Conservation (phyloP, 139 green algal species). For the Volvox reticuliferus region DNA sequence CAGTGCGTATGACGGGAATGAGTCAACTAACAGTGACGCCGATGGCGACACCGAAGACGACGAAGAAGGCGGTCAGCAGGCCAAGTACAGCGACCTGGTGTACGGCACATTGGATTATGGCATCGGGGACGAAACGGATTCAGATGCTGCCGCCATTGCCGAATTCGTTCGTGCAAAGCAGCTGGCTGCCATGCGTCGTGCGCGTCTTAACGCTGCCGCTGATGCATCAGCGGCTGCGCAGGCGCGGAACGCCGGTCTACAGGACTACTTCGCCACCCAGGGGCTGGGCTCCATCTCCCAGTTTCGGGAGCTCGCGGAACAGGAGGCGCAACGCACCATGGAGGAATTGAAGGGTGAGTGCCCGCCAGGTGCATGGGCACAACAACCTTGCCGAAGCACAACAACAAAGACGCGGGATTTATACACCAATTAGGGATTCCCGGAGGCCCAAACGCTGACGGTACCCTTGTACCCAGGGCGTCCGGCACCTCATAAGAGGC, state of each 20-base stretch:
- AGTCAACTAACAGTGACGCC: background rate
- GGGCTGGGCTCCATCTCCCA: constrained; percentile 16
- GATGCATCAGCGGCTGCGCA: background rate
- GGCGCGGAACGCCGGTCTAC: background rate
- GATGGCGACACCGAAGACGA: background rate
- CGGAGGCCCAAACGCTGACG: too few species aligned
- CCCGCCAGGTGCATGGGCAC: background rate
- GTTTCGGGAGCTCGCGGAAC: background rate
- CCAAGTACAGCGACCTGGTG: background rate
- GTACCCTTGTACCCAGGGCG: too few species aligned
- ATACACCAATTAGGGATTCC: too few species aligned
- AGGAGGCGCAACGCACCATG: background rate
- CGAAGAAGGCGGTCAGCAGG: background rate
- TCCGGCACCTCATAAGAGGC: too few species aligned
- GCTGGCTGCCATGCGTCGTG: background rate
- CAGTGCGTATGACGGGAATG: background rate
- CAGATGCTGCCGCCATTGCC: constrained; percentile 6
- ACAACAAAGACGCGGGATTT: too few species aligned
- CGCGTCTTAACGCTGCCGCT: background rate
- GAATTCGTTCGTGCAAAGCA: background rate
- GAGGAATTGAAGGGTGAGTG: constrained; percentile 10
- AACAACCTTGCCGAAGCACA: too few species aligned
- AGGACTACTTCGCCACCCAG: background rate
- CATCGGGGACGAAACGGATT: background rate
- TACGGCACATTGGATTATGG: background rate